Evolutionary conservation across 2,329 filamentous ascomycete species (phyloP).

Genomic region (Fusarium secorum): DNA sequence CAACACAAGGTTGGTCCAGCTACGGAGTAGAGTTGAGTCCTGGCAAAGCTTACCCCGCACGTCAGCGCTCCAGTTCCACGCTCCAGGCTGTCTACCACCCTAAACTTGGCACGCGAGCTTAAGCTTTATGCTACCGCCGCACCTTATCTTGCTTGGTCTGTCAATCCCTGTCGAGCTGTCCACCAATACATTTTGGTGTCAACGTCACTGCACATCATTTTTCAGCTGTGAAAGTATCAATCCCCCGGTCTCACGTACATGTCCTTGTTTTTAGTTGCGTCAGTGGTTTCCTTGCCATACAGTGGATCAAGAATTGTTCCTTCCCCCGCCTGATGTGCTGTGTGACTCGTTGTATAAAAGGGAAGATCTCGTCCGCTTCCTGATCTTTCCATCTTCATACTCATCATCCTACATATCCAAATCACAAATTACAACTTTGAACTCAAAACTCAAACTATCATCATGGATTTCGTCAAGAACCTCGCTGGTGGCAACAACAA

Average conservation of each 20-base stretch:
- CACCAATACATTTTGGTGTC: conserved; percentile 13
- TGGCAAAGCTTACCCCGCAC: neutral
- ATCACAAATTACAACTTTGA: neutral
- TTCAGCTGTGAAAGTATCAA: conserved; percentile 22
- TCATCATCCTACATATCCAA: neutral
- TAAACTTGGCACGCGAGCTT: conserved; percentile 22
- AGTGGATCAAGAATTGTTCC: conserved; percentile 20
- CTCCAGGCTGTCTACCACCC: neutral
- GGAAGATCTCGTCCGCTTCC: neutral
- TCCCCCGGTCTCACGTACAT: neutral
- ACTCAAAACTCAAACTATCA: conserved; percentile 19
- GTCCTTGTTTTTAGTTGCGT: conserved; percentile 29
- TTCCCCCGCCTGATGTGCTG: neutral
- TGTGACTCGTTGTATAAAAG: conserved; percentile 18
- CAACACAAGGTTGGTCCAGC: neutral
- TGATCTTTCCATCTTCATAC: neutral
- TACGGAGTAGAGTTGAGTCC: neutral
- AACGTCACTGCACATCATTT: conserved; percentile 35
- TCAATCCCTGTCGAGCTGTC: neutral
- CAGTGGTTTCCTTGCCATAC: conserved; percentile 16
- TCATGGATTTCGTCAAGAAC: conserved; percentile 66
- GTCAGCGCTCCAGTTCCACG: neutral
- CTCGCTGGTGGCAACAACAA: conserved; percentile 50
- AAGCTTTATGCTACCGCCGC: conserved; percentile 1
- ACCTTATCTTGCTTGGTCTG: conserved; percentile 30